Evolutionary conservation across 1,284 basidiomycete species (phyloP).

Genomic region (Athelia sp.): DNA sequence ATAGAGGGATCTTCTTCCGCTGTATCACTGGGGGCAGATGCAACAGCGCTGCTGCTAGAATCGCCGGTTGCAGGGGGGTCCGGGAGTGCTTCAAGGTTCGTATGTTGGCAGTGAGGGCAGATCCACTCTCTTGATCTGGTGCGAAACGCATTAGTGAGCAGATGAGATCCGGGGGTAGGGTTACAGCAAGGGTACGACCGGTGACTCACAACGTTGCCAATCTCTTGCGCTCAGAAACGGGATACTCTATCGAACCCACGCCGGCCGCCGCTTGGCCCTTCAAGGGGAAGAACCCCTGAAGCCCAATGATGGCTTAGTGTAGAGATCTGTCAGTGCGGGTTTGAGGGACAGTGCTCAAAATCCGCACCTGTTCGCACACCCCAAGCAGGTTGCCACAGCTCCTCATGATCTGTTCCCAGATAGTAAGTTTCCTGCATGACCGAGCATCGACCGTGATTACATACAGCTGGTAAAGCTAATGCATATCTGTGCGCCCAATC

Average conservation of each 20-base stretch:
- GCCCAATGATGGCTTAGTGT: conserved; percentile 76
- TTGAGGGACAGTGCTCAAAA: neutral
- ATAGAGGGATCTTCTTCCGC: conserved; percentile 29
- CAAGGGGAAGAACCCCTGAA: conserved; percentile 89
- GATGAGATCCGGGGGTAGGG: conserved; percentile 1
- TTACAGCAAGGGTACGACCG: too few species aligned
- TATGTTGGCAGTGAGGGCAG: conserved; percentile 70
- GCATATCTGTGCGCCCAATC: conserved; percentile 64
- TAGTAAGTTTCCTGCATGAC: conserved; percentile 10
- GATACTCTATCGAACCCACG: conserved; percentile 85
- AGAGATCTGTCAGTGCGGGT: conserved; percentile 8
- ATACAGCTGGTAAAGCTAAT: conserved; percentile 88
- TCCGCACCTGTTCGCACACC: conserved; percentile 84
- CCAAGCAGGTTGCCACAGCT: conserved; percentile 97
- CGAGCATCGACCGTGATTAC: conserved; percentile 23
- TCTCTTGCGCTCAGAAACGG: conserved; percentile 72
- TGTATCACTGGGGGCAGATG: conserved; percentile 56
- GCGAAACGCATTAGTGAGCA: conserved; percentile 4
- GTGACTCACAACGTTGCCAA: conserved; percentile 69
- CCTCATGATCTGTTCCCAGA: conserved; percentile 65
- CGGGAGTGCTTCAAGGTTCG: conserved; percentile 68
- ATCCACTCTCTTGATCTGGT: conserved; percentile 76
- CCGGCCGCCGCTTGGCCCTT: conserved; percentile 88
- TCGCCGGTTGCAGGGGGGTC: conserved; percentile 38
- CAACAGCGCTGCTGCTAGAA: conserved; percentile 32